Conservation (phyloP, 257 asterid genomes). For the Rauvolfia tetraphylla region DNA sequence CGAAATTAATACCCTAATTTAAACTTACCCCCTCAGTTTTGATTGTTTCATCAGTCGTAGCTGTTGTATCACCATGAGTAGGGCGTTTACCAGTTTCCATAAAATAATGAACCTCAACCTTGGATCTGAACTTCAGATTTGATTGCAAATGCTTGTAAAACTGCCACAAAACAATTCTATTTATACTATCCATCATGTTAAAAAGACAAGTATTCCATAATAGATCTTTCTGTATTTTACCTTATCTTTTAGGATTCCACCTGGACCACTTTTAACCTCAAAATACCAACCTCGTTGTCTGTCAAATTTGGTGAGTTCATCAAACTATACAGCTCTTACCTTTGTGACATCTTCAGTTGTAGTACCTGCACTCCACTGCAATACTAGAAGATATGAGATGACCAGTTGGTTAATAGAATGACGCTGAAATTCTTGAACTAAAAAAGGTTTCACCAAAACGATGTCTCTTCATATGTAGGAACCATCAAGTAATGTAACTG, state of each 20-base stretch:
- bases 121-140: background rate
- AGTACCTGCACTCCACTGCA: no score
- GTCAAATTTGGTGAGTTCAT: background rate
- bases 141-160: background rate
- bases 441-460: no score
- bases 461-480: no score
- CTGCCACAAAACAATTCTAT: background rate
- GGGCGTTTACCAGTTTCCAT: background rate
- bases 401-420: no score
- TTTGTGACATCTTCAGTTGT: background rate
- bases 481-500: no score
- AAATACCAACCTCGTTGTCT: background rate
- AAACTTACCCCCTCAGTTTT: background rate
- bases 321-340: background rate
- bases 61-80: background rate
- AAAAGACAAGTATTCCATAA: rapidly evolving
- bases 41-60: background rate
- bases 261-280: background rate
- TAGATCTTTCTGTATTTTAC: background rate
- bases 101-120: background rate
- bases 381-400: no score
- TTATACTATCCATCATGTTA: background rate
- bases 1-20: no score
- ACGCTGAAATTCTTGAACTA: no score
- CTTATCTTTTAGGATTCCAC: background rate